A percentile compares a stretch with the other conserved stretches of the same genome.
phyloP scores from a whole-genome alignment of 768 basidiomycete genomes.

The Leccinum longicurvipes region DNA sequence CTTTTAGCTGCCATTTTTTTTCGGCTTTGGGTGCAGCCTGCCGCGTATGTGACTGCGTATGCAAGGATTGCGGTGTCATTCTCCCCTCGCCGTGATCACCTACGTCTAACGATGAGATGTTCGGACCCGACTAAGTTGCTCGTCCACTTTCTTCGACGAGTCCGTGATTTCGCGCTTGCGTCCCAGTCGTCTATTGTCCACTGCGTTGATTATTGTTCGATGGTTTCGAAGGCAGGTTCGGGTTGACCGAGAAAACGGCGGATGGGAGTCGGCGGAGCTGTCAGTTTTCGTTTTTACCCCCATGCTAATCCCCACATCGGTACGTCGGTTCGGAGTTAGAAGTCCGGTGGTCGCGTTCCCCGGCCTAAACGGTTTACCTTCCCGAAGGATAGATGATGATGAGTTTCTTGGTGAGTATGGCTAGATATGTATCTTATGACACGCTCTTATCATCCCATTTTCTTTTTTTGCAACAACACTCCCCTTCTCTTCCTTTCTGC shows the following conservation, averaged over 20 bases:
- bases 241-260: background rate
- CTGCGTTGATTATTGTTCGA: background rate
- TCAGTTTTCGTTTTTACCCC: background rate
- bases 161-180: background rate
- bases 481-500: background rate
- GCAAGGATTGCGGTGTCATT: background rate
- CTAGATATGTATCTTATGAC: background rate
- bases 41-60: background rate
- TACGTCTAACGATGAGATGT: background rate
- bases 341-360: background rate
- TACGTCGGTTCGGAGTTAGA: background rate
- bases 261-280: background rate
- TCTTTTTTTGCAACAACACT: background rate
- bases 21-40: background rate
- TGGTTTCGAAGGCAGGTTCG: background rate
- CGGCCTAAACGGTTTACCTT: background rate
- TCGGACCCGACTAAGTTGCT: background rate
- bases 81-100: background rate
- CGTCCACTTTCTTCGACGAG: background rate
- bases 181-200: too few species aligned
- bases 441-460: background rate
- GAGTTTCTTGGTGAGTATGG: background rate
- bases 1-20: background rate
- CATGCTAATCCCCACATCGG: background rate
- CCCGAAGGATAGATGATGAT: background rate